Conservation (phyloP, 2,329 filamentous ascomycete genomes). For the Exophiala viscosa region DNA sequence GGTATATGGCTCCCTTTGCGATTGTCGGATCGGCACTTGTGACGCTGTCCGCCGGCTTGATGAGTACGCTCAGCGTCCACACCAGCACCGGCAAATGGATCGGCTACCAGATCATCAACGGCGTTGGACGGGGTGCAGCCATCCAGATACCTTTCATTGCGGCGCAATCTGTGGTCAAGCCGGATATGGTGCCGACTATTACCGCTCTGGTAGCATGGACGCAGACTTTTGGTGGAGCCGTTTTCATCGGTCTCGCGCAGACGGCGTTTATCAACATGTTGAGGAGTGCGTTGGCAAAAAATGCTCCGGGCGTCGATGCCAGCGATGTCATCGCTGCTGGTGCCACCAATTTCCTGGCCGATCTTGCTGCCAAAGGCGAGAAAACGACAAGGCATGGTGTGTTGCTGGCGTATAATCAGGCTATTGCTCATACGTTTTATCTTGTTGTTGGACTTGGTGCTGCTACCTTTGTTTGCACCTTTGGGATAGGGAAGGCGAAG, state of each 20-base stretch:
- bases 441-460: slow-evolving; percentile 12
- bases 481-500: slow-evolving; percentile 19
- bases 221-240: slow-evolving; percentile 27
- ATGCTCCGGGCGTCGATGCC: slow-evolving; percentile 18
- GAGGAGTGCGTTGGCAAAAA: slow-evolving; percentile 1
- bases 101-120: slow-evolving; percentile 33
- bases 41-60: slow-evolving; percentile 33
- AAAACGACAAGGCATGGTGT: slow-evolving; percentile 26
- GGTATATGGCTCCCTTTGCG: slow-evolving; percentile 36
- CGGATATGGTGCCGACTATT: slow-evolving; percentile 24
- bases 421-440: slow-evolving; percentile 22
- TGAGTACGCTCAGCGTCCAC: slow-evolving; percentile 31
- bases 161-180: slow-evolving; percentile 24
- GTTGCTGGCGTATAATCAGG: slow-evolving; percentile 26
- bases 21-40: slow-evolving; percentile 31
- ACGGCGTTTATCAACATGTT: slow-evolving; percentile 25
- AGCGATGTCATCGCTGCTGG: slow-evolving; percentile 19
- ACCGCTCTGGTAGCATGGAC: slow-evolving; percentile 23
- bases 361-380: slow-evolving; percentile 7
- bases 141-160: slow-evolving; percentile 30
- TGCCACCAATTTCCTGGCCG: slow-evolving; percentile 20
- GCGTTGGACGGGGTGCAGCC: slow-evolving; percentile 25
- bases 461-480: slow-evolving; percentile 3
- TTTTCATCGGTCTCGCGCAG: slow-evolving; percentile 27
- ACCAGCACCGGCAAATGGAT: slow-evolving; percentile 29